These are phyloP conservation scores for Calonectria fujianensis DNA, from an alignment of 2,329 filamentous ascomycete genomes.

Conservation along the genomic window DNA sequence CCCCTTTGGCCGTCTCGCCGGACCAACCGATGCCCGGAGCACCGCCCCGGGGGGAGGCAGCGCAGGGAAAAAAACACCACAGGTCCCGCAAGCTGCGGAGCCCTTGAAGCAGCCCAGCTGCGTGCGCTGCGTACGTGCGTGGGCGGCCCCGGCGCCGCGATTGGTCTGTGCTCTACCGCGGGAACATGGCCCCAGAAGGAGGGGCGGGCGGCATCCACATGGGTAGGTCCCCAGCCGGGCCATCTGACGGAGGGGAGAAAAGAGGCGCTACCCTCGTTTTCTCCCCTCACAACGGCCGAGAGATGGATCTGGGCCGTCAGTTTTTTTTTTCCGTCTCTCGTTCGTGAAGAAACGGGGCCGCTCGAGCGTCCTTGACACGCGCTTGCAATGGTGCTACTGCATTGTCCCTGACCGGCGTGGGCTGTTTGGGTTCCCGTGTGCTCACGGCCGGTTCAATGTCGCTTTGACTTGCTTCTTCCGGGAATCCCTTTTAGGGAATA, in stretches of 20 bases:
- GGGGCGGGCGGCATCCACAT: not conserved
- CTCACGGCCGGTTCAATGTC: not conserved
- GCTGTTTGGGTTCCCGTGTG: not conserved
- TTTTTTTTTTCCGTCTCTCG: not conserved
- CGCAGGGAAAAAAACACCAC: not conserved
- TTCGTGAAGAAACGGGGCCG: conserved; percentile 1
- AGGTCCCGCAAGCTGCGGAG: not conserved
- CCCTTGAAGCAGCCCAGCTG: not conserved
- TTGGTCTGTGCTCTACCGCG: conserved; percentile 45
- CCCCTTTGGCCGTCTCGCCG: conserved; percentile 17
- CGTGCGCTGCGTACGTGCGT: conserved; percentile 47
- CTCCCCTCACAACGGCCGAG: not conserved
- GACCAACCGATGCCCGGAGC: conserved; percentile 45
- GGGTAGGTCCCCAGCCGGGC: not conserved
- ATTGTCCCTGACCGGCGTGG: conserved; percentile 16
- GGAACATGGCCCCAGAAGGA: not conserved
- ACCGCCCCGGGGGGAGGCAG: not conserved
- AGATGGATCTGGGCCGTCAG: not conserved
- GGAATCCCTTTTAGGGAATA: conserved; percentile 18
- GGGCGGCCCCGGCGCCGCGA: conserved; percentile 46
- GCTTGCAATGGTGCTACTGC: conserved; percentile 13
- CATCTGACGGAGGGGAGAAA: conserved; percentile 15
- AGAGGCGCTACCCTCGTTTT: not conserved
- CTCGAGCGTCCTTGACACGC: not conserved
- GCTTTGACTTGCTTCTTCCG: conserved; percentile 32